Percentiles rank a stretch among this genome's conserved stretches.
These are phyloP conservation scores for Thielaviopsis musarum DNA, from an alignment of 2,329 filamentous ascomycete genomes.

Conservation along the genomic window DNA sequence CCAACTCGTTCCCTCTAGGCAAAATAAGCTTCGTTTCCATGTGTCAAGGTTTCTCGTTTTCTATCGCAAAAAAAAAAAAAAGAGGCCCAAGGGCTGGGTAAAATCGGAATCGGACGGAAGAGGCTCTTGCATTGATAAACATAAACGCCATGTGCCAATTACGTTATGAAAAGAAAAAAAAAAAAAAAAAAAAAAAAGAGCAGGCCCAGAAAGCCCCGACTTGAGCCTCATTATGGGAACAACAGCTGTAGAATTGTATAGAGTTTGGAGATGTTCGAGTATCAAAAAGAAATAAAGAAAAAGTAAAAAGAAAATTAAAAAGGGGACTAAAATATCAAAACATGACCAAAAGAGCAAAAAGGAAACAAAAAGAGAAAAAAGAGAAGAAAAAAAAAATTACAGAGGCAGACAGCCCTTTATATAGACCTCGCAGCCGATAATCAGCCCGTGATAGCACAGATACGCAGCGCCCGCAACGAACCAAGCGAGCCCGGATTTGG, in stretches of 20 bases:
- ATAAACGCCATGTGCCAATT: neutral
- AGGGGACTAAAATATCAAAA: too few relatives aligned
- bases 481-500: neutral
- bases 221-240: neutral
- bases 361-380: neutral
- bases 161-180: neutral
- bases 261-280: too few relatives aligned
- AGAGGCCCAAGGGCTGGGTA: neutral
- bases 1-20: too few relatives aligned
- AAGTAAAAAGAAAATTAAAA: too few relatives aligned
- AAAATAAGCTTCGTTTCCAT: neutral
- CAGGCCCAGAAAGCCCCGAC: too few relatives aligned
- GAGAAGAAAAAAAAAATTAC: slow-evolving; percentile 4
- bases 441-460: too few relatives aligned
- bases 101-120: neutral
- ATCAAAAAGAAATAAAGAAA: too few relatives aligned
- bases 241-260: neutral
- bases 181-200: too few relatives aligned
- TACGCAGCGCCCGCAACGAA: too few relatives aligned
- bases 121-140: neutral
- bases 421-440: too few relatives aligned
- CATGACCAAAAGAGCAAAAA: neutral
- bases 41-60: neutral
- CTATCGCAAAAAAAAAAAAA: neutral
- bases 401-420: too few relatives aligned